Conservation (phyloP, 1,284 basidiomycete species). For the Filobasidium uniguttulatum region DNA sequence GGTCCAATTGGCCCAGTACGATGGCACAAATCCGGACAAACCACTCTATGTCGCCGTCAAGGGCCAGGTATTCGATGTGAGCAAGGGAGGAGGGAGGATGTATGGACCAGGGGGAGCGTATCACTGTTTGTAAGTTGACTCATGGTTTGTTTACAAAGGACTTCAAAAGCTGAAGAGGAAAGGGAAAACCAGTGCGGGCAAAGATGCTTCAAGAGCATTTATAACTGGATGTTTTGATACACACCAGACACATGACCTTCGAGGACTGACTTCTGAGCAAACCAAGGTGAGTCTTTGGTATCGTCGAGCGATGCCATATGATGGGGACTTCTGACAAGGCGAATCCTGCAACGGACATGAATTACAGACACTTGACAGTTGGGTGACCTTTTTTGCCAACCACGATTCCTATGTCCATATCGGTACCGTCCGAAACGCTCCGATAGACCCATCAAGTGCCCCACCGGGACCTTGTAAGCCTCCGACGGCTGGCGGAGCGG, state of each 20-base stretch:
- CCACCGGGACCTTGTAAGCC: constrained; percentile 57
- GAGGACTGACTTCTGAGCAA: constrained; percentile 61
- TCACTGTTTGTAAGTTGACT: constrained; percentile 52
- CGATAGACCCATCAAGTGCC: constrained; percentile 64
- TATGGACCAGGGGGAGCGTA: constrained; percentile 86
- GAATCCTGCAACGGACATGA: no score
- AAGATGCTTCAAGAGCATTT: constrained; percentile 76
- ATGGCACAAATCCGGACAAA: constrained; percentile 53
- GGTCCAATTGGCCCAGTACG: constrained; percentile 51
- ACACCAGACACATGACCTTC: constrained; percentile 77
- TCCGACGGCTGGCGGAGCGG: constrained; percentile 1
- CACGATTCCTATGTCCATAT: constrained; percentile 64
- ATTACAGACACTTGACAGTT: constrained; percentile 49
- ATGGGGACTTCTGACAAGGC: no score
- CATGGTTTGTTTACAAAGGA: constrained; percentile 2
- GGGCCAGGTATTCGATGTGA: constrained; percentile 86
- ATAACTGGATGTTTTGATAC: constrained; percentile 80
- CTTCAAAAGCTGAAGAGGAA: constrained; percentile 4
- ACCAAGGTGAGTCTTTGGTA: constrained; percentile 43
- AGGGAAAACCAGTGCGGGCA: constrained; percentile 50
- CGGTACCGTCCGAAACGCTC: constrained; percentile 43
- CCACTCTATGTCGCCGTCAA: constrained; percentile 83
- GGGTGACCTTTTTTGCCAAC: constrained; percentile 75
- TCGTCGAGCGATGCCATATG: no score
- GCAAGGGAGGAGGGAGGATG: constrained; percentile 52